These are phyloP conservation scores for Starmera dryadoides DNA, from an alignment of 805 yeast genomes.

Conservation along the genomic window DNA sequence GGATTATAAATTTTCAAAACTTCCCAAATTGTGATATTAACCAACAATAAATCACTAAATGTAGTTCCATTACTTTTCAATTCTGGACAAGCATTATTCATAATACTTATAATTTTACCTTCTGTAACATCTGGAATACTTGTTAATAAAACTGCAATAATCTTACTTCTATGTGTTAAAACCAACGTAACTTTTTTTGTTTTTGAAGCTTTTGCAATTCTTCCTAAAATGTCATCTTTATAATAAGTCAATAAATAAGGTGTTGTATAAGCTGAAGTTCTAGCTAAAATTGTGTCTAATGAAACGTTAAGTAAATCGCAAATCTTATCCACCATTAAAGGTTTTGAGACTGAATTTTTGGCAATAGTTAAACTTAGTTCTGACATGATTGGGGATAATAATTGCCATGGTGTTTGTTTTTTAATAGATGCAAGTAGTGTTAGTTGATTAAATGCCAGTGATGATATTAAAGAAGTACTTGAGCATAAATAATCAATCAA, in stretches of 20 bases:
- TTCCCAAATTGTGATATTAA: slow-evolving; percentile 30
- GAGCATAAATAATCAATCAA: slow-evolving; percentile 63
- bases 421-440: slow-evolving; percentile 49
- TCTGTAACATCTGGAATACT: slow-evolving; percentile 42
- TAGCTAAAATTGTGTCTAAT: slow-evolving; percentile 49
- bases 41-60: slow-evolving; percentile 19
- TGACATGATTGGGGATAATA: slow-evolving; percentile 75
- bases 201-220: slow-evolving; percentile 49
- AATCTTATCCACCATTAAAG: slow-evolving; percentile 48
- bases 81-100: slow-evolving; percentile 45
- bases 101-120: slow-evolving; percentile 40
- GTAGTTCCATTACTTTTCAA: slow-evolving; percentile 26
- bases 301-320: slow-evolving; percentile 62
- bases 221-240: slow-evolving; percentile 52
- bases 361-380: slow-evolving; percentile 60
- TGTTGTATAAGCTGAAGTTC: slow-evolving; percentile 67
- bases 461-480: slow-evolving; percentile 53
- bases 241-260: slow-evolving; percentile 70
- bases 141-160: slow-evolving; percentile 52
- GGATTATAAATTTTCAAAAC: slow-evolving; percentile 33
- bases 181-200: slow-evolving; percentile 40
- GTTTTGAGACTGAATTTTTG: slow-evolving; percentile 40
- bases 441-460: slow-evolving; percentile 62
- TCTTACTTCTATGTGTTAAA: slow-evolving; percentile 39
- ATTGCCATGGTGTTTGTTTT: slow-evolving; percentile 64